phyloP scores from a whole-genome alignment of 2,329 filamentous ascomycete genomes.

The Blastomyces emzantsi region DNA sequence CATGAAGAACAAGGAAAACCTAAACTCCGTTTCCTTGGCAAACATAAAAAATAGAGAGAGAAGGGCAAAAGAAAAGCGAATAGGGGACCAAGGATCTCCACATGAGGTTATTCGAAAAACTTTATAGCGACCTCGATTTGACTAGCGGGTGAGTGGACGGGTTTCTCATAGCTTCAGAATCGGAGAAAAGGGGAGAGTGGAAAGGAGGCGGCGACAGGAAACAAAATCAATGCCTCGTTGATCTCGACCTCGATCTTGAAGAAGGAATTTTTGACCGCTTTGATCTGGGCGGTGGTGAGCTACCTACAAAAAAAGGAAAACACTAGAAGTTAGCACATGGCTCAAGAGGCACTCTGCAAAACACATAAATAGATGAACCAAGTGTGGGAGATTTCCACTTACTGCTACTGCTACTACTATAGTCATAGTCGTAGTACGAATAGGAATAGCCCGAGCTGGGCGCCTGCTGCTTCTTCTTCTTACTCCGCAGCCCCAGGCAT shows the following conservation, averaged over 20 bases:
- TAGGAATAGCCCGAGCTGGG: conserved; percentile 35
- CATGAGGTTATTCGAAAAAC: neutral
- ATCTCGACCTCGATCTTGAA: conserved; percentile 2
- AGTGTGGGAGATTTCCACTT: conserved; percentile 16
- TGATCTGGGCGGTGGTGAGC: neutral
- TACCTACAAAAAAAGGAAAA: neutral
- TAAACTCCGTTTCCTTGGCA: neutral
- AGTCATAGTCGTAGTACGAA: conserved; percentile 32
- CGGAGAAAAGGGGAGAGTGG: neutral
- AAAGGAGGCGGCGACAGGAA: neutral
- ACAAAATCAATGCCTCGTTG: neutral
- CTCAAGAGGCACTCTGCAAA: neutral
- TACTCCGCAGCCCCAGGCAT: conserved; percentile 39
- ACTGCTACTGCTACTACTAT: conserved; percentile 37
- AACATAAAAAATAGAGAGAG: neutral
- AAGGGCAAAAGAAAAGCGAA: neutral
- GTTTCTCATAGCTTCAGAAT: neutral
- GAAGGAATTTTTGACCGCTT: neutral
- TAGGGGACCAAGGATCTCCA: neutral
- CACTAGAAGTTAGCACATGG: neutral
- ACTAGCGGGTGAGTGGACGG: neutral
- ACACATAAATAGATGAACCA: neutral
- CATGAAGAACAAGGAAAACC: neutral
- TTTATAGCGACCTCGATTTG: neutral
- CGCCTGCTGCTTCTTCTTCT: conserved; percentile 28